Evolutionary conservation across 1,284 basidiomycete species (phyloP).

Genomic region (Austroboletus rostrupii): DNA sequence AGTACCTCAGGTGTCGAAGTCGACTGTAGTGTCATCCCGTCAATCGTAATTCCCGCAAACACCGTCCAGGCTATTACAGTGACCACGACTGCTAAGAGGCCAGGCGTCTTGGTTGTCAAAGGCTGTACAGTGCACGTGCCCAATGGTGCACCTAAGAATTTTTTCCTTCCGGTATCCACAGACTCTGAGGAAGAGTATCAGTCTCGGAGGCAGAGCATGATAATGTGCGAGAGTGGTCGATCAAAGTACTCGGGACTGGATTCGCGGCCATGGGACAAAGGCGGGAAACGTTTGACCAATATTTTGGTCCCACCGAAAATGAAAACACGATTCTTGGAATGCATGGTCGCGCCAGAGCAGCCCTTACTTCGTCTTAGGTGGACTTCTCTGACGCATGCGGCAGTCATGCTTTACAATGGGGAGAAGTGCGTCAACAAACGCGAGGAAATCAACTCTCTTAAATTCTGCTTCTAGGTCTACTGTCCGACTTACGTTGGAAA

Average conservation of each 20-base stretch:
- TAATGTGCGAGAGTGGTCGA: conserved; percentile 62
- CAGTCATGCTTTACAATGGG: conserved; percentile 91
- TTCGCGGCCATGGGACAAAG: conserved; percentile 55
- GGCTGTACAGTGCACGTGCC: conserved; percentile 78
- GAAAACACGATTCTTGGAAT: conserved; percentile 59
- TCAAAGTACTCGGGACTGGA: conserved; percentile 71
- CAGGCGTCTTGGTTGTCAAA: conserved; percentile 69
- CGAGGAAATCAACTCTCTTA: conserved; percentile 1
- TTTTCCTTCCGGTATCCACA: conserved; percentile 73
- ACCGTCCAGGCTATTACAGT: conserved; percentile 75
- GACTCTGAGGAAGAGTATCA: conserved; percentile 66
- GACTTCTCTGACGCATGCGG: conserved; percentile 86
- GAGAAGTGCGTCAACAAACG: conserved; percentile 60
- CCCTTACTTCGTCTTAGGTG: conserved; percentile 82
- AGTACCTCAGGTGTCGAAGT: conserved; percentile 84
- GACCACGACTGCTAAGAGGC: conserved; percentile 58
- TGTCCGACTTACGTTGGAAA: conserved; percentile 84
- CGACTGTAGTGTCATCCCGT: conserved; percentile 52
- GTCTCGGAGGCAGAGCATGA: conserved; percentile 51
- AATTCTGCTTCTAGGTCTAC: conserved; percentile 51
- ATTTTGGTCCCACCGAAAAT: conserved; percentile 30
- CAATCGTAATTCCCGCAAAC: conserved; percentile 67
- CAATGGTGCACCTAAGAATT: conserved; percentile 70
- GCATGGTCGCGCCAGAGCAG: conserved; percentile 79
- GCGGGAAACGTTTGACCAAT: conserved; percentile 31